Percentiles rank a stretch among this genome's conserved stretches.
These are phyloP conservation scores for Clavariopsis aquatica DNA, from an alignment of 495 filamentous ascomycete species.

Conservation along the genomic window DNA sequence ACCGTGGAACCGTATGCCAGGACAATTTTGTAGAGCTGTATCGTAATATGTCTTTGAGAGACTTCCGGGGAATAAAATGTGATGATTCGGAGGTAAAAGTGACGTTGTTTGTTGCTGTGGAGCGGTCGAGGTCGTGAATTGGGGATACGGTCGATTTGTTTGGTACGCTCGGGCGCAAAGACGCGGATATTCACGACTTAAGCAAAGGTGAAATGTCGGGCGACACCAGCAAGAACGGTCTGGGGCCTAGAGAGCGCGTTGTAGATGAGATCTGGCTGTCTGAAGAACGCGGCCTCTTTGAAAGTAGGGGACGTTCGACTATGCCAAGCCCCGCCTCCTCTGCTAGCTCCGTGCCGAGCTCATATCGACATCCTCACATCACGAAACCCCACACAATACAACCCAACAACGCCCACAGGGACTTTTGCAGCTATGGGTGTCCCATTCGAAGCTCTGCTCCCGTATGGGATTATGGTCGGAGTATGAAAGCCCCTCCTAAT, in stretches of 20 bases:
- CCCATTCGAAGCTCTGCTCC: slow-evolving; percentile 92
- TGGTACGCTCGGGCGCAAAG: background rate
- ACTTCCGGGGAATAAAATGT: background rate
- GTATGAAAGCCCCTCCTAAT: slow-evolving; percentile 60
- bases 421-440: slow-evolving; percentile 69
- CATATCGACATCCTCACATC: slow-evolving; percentile 8
- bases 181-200: slow-evolving; percentile 33
- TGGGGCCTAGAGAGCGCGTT: slow-evolving; percentile 24
- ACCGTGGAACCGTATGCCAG: background rate
- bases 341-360: slow-evolving; percentile 21
- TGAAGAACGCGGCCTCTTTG: slow-evolving; percentile 24
- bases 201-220: slow-evolving; percentile 17
- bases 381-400: slow-evolving; percentile 8
- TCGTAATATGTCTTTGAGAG: background rate
- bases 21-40: slow-evolving; percentile 4
- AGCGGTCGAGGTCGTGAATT: slow-evolving; percentile 9
- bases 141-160: slow-evolving; percentile 20
- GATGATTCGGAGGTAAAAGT: slow-evolving; percentile 26
- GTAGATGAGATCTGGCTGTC: slow-evolving; percentile 31
- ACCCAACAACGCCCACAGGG: slow-evolving; percentile 10
- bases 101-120: slow-evolving; percentile 25
- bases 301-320: slow-evolving; percentile 3
- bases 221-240: slow-evolving; percentile 30
- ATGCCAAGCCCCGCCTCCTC: background rate
- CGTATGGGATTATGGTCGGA: slow-evolving; percentile 84